Evolutionary conservation across 208 protist species (phyloP), one percentile per base, ranked within the genome.

Genomic region (Trypanosoma cruzi): DNA sequence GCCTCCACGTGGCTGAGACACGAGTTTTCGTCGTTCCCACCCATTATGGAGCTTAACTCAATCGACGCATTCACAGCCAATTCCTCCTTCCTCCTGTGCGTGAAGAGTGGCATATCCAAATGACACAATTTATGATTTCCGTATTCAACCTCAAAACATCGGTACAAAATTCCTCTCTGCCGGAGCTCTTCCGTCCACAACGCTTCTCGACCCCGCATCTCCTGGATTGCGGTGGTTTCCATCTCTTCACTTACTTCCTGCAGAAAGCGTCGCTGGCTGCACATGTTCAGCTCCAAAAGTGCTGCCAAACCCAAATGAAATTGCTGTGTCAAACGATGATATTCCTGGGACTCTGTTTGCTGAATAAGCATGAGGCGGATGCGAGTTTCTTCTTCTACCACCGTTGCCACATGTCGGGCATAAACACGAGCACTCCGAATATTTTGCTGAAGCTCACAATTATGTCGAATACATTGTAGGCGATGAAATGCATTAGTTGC

Each of bases 331-430:
- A 74, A 36, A 28, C 61, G 31, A 26, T 61, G 36, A 28, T 61
- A 61, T 49, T 74, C 68, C 1, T 63, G 13, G 13, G 7, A 28
- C 37, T 74, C 68, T 48, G 40, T 18, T 32, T 68, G 53, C 4
- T 48, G 29, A 44, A 74, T 16, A 31, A 26, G 20, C 13, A 26
- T 37, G 22, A 29, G 10, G 13, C 60, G 50, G 26, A 42, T 49
- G 5, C 40, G 50, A 3, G 4, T 50, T 68, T 74, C 68, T 16
- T 57, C 32, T 42, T 68, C 32, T 37, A 74, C n/a, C 31, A 68
- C 31, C 24, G 20, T 1, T 3, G 24, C 24, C 26, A 68, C 18
- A 44, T 29, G 13, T 42, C 53, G 31, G 1, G 53, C 36, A 13
- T n/a, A 55, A 48, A 40, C 53, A 31, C 40, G 44, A 49, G 59